A percentile compares a stretch with the other conserved stretches of the same genome.
Evolutionary conservation across 1,284 basidiomycete species (phyloP).

Genomic region (Sanguinoderma infundibulare): DNA sequence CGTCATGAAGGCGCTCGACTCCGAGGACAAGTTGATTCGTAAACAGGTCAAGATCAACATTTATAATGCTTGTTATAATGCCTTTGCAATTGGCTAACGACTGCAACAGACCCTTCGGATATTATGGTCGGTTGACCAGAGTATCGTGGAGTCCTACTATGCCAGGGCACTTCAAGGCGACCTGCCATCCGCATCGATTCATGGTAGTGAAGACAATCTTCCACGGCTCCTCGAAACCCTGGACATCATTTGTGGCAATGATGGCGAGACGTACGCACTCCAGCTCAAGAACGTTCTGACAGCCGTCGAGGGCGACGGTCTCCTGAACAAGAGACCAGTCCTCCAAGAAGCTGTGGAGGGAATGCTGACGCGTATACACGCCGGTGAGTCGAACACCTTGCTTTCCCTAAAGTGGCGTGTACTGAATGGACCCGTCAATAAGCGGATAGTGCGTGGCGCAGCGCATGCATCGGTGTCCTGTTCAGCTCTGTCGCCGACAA

Average conservation of each 20-base stretch:
- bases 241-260: conserved; percentile 49
- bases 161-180: conserved; percentile 47
- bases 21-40: conserved; percentile 60
- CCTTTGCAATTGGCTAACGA: background rate
- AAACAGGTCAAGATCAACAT: conserved; percentile 46
- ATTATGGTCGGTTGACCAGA: conserved; percentile 56
- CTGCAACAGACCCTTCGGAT: conserved; percentile 56
- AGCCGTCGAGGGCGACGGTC: conserved; percentile 43
- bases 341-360: conserved; percentile 60
- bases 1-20: conserved; percentile 67
- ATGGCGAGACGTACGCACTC: conserved; percentile 64
- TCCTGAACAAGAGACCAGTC: conserved; percentile 42
- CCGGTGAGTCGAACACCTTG: conserved; percentile 44
- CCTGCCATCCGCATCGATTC: conserved; percentile 36
- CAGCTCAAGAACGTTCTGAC: conserved; percentile 52
- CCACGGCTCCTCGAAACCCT: conserved; percentile 60
- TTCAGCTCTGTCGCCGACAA: conserved; percentile 51
- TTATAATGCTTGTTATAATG: background rate
- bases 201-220: conserved; percentile 44
- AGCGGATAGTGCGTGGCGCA: conserved; percentile 51
- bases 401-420: background rate
- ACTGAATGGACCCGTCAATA: conserved; percentile 4
- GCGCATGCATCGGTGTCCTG: conserved; percentile 54
- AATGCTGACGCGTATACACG: conserved; percentile 51
- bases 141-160: conserved; percentile 61